phyloP scores from a whole-genome alignment of 495 filamentous ascomycete species.

The Podospora sp. region DNA sequence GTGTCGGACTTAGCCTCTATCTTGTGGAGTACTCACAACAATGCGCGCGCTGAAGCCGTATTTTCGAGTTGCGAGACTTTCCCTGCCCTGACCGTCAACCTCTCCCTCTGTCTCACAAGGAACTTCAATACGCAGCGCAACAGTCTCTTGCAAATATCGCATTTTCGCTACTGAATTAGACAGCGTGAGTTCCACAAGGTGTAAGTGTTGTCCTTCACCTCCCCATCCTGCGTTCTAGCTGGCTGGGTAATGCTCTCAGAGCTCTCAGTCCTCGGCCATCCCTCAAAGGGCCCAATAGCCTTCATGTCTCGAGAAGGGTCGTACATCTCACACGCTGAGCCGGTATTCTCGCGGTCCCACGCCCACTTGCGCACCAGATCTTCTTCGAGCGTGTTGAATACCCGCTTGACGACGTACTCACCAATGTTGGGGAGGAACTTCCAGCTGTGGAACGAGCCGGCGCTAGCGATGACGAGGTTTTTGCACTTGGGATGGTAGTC shows the following conservation, averaged over 20 bases:
- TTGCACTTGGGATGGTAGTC: slow-evolving; percentile 53
- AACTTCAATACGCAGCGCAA: no score
- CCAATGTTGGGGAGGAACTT: slow-evolving; percentile 66
- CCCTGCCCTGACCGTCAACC: no score
- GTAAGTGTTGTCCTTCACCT: no score
- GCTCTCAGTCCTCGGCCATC: not conserved
- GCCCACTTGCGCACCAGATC: slow-evolving; percentile 54
- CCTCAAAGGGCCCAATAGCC: slow-evolving; percentile 11
- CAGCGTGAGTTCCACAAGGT: no score
- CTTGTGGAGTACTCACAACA: no score
- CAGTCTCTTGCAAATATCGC: no score
- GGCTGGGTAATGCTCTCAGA: not conserved
- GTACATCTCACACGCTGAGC: slow-evolving; percentile 6
- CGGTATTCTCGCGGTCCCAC: slow-evolving; percentile 46
- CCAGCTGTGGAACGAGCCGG: slow-evolving; percentile 56
- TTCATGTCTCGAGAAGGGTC: slow-evolving; percentile 4
- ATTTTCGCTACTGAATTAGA: no score
- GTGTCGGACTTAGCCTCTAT: no score
- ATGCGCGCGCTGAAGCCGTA: no score
- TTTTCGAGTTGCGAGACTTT: no score
- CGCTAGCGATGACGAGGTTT: slow-evolving; percentile 49
- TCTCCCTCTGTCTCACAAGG: no score
- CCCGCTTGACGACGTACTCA: slow-evolving; percentile 59
- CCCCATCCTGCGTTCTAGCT: no score
- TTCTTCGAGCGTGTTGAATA: slow-evolving; percentile 50